These are phyloP conservation scores for Penicillium samsonianum DNA, from an alignment of 495 filamentous ascomycete species.

Conservation along the genomic window DNA sequence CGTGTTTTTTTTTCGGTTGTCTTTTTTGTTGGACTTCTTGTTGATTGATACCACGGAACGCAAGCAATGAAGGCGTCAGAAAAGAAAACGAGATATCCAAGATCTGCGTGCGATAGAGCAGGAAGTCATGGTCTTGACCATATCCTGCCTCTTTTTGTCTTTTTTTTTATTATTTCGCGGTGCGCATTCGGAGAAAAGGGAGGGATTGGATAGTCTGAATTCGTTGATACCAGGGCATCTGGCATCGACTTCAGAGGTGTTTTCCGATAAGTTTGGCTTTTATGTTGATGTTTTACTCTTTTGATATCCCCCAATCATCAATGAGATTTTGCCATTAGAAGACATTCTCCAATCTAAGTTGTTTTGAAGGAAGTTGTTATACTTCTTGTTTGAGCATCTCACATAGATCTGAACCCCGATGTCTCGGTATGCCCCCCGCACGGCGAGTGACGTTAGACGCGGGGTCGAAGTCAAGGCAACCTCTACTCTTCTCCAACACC, in stretches of 20 bases:
- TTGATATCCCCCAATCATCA: slow-evolving; percentile 20
- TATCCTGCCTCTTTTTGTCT: slow-evolving; percentile 10
- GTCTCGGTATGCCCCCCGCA: background rate
- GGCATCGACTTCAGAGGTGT: slow-evolving; percentile 14
- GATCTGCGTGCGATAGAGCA: slow-evolving; percentile 33
- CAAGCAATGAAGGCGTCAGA: slow-evolving; percentile 37
- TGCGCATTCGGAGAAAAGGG: slow-evolving; percentile 22
- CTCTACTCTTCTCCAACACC: background rate
- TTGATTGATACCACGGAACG: slow-evolving; percentile 50
- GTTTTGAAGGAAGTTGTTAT: background rate
- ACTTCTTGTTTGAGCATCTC: background rate
- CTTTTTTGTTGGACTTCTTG: slow-evolving; percentile 25
- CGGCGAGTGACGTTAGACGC: background rate
- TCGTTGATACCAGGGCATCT: slow-evolving; percentile 11
- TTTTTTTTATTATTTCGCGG: slow-evolving; percentile 10
- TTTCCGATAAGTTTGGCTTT: slow-evolving; percentile 8
- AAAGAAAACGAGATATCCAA: slow-evolving; percentile 42
- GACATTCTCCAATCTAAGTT: slow-evolving; percentile 6
- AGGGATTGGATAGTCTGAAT: slow-evolving; percentile 12
- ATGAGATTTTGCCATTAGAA: slow-evolving; percentile 17
- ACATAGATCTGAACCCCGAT: background rate
- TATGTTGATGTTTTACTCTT: slow-evolving; percentile 11
- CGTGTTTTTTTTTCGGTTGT: slow-evolving; percentile 20
- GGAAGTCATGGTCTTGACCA: slow-evolving; percentile 13
- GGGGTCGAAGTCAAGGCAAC: slow-evolving; percentile 1